These are phyloP conservation scores for Scenedesmus sp. DNA, from an alignment of 163 green algal species.

Conservation along the genomic window DNA sequence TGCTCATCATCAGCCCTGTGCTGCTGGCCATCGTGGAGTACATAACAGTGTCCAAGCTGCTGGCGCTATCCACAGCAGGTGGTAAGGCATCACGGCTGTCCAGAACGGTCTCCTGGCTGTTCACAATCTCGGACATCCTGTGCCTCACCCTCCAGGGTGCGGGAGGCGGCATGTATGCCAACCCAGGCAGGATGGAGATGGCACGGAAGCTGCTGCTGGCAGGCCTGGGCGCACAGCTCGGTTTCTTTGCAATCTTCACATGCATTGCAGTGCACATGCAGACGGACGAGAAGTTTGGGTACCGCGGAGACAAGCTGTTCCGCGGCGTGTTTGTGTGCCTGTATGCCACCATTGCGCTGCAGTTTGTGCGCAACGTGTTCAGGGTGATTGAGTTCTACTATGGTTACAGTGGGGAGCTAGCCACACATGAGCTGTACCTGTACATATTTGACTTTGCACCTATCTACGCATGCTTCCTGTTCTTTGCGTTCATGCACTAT, in stretches of 20 bases:
- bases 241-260: slow-evolving; percentile 54
- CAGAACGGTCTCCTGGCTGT: background rate
- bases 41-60: slow-evolving; percentile 32
- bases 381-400: slow-evolving; percentile 44
- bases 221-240: slow-evolving; percentile 45
- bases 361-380: slow-evolving; percentile 55
- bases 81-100: background rate
- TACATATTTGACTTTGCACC: slow-evolving; percentile 54
- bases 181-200: background rate
- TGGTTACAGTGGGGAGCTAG: slow-evolving; percentile 41
- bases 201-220: slow-evolving; percentile 23
- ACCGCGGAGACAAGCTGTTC: background rate
- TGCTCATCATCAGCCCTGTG: slow-evolving; percentile 54
- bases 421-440: slow-evolving; percentile 49
- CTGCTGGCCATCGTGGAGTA: slow-evolving; percentile 52
- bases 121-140: slow-evolving; percentile 16
- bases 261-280: slow-evolving; percentile 21
- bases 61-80: background rate
- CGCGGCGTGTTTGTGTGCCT: slow-evolving; percentile 27
- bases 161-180: background rate
- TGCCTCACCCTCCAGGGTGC: slow-evolving; percentile 23
- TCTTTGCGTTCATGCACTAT: slow-evolving; percentile 47
- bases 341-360: slow-evolving; percentile 50
- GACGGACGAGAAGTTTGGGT: background rate
- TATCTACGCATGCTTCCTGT: slow-evolving; percentile 42